A percentile compares a stretch with the other conserved stretches of the same genome.
Evolutionary conservation across 257 asterid species (phyloP).

Genomic region (Haberlea rhodopensis): DNA sequence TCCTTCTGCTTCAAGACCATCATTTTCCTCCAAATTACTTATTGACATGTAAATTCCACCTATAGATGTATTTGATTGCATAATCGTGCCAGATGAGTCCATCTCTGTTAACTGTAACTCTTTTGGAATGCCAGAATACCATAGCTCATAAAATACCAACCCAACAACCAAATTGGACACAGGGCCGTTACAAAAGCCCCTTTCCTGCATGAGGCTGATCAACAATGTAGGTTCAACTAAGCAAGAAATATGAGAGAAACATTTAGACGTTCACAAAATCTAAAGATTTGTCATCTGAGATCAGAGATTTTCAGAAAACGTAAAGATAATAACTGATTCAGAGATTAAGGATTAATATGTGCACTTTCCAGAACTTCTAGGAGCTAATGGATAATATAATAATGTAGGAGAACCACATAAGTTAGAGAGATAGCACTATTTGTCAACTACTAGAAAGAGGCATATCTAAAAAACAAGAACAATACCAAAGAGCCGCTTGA

Average conservation of each 20-base stretch:
- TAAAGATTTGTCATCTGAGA: no score
- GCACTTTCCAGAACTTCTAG: conserved; percentile 13
- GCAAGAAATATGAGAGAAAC: no score
- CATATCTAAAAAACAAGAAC: conserved; percentile 18
- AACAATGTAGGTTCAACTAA: conserved; percentile 27
- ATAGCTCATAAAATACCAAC: conserved; percentile 57
- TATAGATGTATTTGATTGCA: conserved; percentile 38
- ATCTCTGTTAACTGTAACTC: conserved; percentile 51
- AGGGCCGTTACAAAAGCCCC: conserved; percentile 56
- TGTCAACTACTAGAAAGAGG: conserved; percentile 11
- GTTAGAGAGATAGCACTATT: neutral
- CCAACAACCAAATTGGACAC: conserved; percentile 75
- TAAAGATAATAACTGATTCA: neutral
- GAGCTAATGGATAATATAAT: conserved; percentile 3
- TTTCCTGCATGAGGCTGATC: conserved; percentile 65
- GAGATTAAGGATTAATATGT: conserved; percentile 1
- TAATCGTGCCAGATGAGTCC: conserved; percentile 26
- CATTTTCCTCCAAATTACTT: conserved; percentile 40
- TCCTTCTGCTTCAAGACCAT: conserved; percentile 40
- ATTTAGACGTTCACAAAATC: no score
- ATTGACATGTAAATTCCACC: conserved; percentile 34
- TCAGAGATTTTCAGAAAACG: conserved; percentile 13
- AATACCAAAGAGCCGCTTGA: conserved; percentile 56
- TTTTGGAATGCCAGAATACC: conserved; percentile 66
- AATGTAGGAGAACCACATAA: conserved; percentile 20